A percentile compares a stretch with the other conserved stretches of the same genome.
Conservation (phyloP, 257 asterid species). For the Penstemon davidsonii region DNA sequence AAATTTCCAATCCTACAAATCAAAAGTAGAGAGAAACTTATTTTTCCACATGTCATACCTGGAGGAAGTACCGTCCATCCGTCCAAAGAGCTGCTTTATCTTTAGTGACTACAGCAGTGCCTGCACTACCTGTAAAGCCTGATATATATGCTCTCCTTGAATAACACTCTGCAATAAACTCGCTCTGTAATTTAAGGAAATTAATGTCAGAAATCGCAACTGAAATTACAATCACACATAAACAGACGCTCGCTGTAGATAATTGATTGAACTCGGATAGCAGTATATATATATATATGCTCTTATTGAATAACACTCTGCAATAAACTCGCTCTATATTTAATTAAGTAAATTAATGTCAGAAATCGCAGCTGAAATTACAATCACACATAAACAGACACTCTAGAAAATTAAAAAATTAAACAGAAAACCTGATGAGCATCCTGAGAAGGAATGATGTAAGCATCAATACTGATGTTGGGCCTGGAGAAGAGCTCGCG, state of each 20-base stretch:
- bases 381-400: not conserved
- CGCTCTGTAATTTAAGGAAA: conserved; percentile 61
- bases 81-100: conserved; percentile 99
- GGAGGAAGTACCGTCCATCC: conserved; percentile 93
- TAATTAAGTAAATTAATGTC: conserved; percentile 19
- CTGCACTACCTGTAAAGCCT: conserved; percentile 97
- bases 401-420: not conserved
- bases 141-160: conserved; percentile 87
- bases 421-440: conserved; percentile 76
- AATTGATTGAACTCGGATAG: not conserved
- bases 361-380: not conserved
- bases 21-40: conserved; percentile 3
- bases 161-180: conserved; percentile 92
- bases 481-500: conserved; percentile 75
- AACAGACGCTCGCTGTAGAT: not conserved
- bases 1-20: not conserved
- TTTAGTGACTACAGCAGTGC: conserved; percentile 94
- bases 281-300: conserved; percentile 47
- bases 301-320: conserved; percentile 89
- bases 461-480: conserved; percentile 71
- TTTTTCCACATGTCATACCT: conserved; percentile 44
- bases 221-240: not conserved
- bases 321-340: conserved; percentile 86
- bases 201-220: conserved; percentile 21
- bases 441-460: conserved; percentile 93